These are phyloP conservation scores for Lentinula guzmanii DNA, from an alignment of 768 basidiomycete genomes.

Conservation along the genomic window DNA sequence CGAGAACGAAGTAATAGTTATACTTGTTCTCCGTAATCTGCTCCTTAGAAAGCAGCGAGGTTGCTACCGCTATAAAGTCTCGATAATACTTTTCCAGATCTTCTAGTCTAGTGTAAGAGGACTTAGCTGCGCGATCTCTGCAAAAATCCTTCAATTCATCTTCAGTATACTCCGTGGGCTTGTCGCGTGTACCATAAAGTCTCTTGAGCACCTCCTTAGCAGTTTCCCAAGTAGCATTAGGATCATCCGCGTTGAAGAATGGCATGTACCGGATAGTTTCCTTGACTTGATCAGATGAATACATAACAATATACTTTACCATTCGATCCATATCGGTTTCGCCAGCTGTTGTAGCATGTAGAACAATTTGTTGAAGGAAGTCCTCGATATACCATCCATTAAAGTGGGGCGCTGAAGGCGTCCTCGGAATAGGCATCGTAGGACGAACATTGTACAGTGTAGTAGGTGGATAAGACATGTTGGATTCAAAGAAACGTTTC, in stretches of 20 bases:
- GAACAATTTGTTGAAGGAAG: neutral
- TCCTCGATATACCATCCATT: neutral
- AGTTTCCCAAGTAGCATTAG: neutral
- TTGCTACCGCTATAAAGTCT: conserved; percentile 5
- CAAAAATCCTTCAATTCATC: conserved; percentile 6
- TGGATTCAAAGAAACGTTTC: neutral
- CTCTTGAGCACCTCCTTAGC: neutral
- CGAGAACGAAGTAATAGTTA: conserved; percentile 10
- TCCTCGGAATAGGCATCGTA: neutral
- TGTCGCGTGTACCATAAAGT: neutral
- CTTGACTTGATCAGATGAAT: conserved; percentile 2
- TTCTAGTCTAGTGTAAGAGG: neutral
- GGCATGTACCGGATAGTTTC: neutral
- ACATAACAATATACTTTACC: conserved; percentile 1
- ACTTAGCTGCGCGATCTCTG: conserved; percentile 1
- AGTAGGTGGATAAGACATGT: neutral
- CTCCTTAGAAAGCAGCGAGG: conserved; percentile 3
- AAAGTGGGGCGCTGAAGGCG: neutral
- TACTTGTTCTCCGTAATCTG: neutral
- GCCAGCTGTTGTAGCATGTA: neutral
- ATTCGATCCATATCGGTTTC: neutral
- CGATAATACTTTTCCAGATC: conserved; percentile 7
- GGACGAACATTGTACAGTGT: neutral
- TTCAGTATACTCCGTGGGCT: neutral
- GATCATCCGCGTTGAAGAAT: neutral